These are phyloP conservation scores for Amanita pseudoporphyria DNA, from an alignment of 768 basidiomycete species.

Conservation along the genomic window DNA sequence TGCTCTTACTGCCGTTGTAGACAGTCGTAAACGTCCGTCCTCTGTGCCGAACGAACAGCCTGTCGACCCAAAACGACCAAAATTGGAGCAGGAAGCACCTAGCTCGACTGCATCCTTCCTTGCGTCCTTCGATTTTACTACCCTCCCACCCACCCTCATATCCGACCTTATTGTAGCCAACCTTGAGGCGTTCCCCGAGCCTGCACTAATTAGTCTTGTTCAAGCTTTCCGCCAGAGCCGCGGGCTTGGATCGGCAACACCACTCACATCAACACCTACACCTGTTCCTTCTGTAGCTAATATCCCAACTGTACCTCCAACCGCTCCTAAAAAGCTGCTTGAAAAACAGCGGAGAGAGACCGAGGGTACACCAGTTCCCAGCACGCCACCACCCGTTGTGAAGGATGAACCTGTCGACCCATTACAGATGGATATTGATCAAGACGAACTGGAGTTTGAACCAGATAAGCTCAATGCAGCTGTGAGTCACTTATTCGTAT, in stretches of 20 bases:
- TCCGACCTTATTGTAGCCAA: constrained; percentile 87
- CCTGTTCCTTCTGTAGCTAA: constrained; percentile 12
- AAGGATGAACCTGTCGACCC: constrained; percentile 80
- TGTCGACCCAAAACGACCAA: constrained; percentile 61
- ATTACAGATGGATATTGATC: constrained; percentile 89
- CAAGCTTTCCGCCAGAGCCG: constrained; percentile 53
- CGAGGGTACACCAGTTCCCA: constrained; percentile 10
- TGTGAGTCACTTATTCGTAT: constrained; percentile 23
- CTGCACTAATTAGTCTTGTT: constrained; percentile 52
- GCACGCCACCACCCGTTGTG: constrained; percentile 21
- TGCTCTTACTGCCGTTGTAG: constrained; percentile 32
- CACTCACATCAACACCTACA: constrained; percentile 10
- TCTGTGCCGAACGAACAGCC: constrained; percentile 38
- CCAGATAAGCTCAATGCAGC: constrained; percentile 73
- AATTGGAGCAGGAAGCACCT: constrained; percentile 44
- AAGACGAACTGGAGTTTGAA: constrained; percentile 85
- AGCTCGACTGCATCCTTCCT: constrained; percentile 41
- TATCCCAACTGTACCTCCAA: constrained; percentile 9
- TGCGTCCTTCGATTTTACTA: constrained; percentile 77
- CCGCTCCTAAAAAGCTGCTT: constrained; percentile 5
- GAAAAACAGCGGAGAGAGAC: constrained; percentile 2
- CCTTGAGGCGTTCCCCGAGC: constrained; percentile 66
- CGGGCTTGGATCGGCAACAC: constrained; percentile 18
- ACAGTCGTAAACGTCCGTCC: constrained; percentile 46
- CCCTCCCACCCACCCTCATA: constrained; percentile 64